These are phyloP conservation scores for Colletotrichum plurivorum DNA, from an alignment of 2,329 filamentous ascomycete species.

Conservation along the genomic window DNA sequence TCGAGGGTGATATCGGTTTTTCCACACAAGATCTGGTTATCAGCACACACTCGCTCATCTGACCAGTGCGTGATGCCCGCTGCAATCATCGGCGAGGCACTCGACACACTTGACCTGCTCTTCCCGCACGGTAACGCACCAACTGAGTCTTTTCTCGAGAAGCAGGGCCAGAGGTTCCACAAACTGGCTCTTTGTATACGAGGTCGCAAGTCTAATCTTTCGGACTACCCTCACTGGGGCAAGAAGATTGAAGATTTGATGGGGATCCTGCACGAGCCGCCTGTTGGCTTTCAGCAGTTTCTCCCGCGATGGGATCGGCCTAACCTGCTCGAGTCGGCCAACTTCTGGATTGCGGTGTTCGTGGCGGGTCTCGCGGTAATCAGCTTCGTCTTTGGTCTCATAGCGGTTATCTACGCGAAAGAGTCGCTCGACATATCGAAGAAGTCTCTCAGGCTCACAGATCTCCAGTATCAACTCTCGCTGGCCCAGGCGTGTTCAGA, in stretches of 20 bases:
- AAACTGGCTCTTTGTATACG: no score
- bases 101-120: slow-evolving; percentile 8
- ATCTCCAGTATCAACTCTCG: slow-evolving; percentile 4
- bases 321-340: slow-evolving; percentile 11
- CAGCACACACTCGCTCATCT: fast-evolving
- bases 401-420: slow-evolving; percentile 3
- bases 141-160: neutral
- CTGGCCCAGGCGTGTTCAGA: slow-evolving; percentile 1
- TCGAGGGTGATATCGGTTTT: neutral
- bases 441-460: slow-evolving; percentile 2
- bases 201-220: no score
- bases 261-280: no score
- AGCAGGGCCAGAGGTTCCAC: no score
- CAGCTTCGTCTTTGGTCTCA: neutral
- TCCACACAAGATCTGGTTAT: slow-evolving; percentile 19
- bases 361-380: neutral
- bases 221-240: no score
- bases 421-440: neutral
- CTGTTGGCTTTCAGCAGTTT: no score
- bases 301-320: no score
- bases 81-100: neutral
- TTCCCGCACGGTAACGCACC: neutral
- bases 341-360: slow-evolving; percentile 15
- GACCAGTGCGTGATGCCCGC: neutral
- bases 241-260: no score